Percentiles rank a stretch among this genome's conserved stretches.
These are phyloP conservation scores for Mercurialis annua DNA, from an alignment of 345 rosid species.

Conservation along the genomic window DNA sequence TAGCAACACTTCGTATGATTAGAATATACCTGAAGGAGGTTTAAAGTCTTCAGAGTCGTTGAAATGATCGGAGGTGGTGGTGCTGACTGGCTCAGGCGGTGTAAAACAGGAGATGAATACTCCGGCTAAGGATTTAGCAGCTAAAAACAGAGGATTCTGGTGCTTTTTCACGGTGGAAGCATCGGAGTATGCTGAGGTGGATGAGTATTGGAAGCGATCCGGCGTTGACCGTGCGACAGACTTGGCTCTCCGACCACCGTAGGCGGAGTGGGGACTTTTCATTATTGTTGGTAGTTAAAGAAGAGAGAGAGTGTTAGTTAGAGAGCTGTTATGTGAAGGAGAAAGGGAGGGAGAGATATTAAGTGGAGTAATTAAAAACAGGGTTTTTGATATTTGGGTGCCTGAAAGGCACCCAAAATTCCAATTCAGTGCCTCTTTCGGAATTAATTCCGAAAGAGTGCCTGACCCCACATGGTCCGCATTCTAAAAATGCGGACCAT, in stretches of 20 bases:
- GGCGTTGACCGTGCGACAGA: conserved; percentile 41
- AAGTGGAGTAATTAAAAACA: too few relatives aligned
- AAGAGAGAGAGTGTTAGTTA: too few relatives aligned
- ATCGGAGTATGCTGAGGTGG: conserved; percentile 36
- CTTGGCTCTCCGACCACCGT: conserved; percentile 37
- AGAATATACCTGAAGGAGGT: conserved; percentile 33
- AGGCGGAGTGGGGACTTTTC: conserved; percentile 24
- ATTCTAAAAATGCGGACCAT: too few relatives aligned
- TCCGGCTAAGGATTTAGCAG: conserved; percentile 51
- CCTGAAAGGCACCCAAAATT: too few relatives aligned
- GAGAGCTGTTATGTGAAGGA: too few relatives aligned
- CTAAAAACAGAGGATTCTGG: conserved; percentile 30
- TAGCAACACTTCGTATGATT: too few relatives aligned
- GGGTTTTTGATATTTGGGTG: too few relatives aligned
- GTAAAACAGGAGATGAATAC: conserved; percentile 64
- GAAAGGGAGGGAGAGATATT: too few relatives aligned
- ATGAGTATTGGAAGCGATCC: conserved; percentile 29
- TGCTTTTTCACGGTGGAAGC: conserved; percentile 37
- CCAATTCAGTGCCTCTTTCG: too few relatives aligned
- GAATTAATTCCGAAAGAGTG: too few relatives aligned
- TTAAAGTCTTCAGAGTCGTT: conserved; percentile 36
- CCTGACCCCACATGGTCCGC: too few relatives aligned
- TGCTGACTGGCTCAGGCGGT: conserved; percentile 64
- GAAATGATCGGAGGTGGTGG: conserved; percentile 29
- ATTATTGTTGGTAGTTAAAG: too few relatives aligned